These are phyloP conservation scores for Geotrichum klebahnii DNA, from an alignment of 1,139 yeast genomes.

Conservation along the genomic window DNA sequence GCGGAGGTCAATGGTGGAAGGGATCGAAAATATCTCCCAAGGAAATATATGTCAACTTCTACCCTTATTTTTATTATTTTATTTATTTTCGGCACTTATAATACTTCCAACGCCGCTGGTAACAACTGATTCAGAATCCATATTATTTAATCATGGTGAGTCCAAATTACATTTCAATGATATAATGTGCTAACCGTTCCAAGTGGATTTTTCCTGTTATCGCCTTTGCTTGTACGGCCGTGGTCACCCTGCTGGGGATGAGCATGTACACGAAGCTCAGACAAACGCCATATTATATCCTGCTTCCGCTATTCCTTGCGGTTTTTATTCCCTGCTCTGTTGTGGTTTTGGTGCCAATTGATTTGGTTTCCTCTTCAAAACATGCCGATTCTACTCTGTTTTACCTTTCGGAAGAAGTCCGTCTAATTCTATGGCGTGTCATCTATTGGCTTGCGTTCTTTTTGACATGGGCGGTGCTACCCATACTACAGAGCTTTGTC, in stretches of 20 bases:
- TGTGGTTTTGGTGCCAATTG: constrained; percentile 54
- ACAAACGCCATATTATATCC: constrained; percentile 42
- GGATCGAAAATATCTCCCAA: background rate
- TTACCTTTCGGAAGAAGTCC: constrained; percentile 46
- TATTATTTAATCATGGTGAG: constrained; percentile 5
- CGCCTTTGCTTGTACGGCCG: constrained; percentile 38
- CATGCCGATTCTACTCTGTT: constrained; percentile 34
- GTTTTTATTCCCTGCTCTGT: constrained; percentile 54
- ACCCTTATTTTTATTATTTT: background rate
- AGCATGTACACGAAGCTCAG: constrained; percentile 40
- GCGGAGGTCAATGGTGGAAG: background rate
- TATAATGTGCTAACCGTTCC: background rate
- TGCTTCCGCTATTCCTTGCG: constrained; percentile 45
- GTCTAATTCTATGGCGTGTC: constrained; percentile 61
- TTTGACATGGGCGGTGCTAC: constrained; percentile 67
- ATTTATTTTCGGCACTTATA: constrained; percentile 8
- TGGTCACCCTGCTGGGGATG: constrained; percentile 37
- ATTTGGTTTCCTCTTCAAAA: constrained; percentile 41
- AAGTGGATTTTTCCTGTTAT: constrained; percentile 36
- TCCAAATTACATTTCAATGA: background rate
- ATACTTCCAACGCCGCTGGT: constrained; percentile 15
- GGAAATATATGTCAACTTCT: background rate
- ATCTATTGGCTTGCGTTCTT: constrained; percentile 78
- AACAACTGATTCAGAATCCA: constrained; percentile 13
- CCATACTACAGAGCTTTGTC: constrained; percentile 67